Evolutionary conservation across 1,284 basidiomycete genomes (phyloP).

Genomic region (Kwoniella shivajii): DNA sequence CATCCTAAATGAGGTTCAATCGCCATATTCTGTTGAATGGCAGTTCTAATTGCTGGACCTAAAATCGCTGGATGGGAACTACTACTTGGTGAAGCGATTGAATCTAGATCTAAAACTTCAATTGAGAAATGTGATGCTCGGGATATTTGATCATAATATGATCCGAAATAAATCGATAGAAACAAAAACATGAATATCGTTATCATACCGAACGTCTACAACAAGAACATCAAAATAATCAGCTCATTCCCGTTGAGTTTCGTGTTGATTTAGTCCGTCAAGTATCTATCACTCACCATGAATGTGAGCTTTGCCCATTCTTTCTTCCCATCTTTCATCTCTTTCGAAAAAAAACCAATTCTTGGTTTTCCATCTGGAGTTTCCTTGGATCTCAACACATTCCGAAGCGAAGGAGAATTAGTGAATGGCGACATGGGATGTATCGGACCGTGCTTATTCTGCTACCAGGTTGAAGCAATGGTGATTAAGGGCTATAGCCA

Average conservation of each 20-base stretch:
- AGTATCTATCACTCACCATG: constrained; percentile 19
- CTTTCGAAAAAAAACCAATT: constrained; percentile 29
- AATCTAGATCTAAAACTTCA: constrained; percentile 44
- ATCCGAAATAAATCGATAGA: constrained; percentile 45
- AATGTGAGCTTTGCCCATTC: constrained; percentile 34
- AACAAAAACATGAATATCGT: constrained; percentile 34
- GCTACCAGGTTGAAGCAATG: no score
- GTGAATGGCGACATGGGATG: no score
- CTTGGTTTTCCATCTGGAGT: constrained; percentile 32
- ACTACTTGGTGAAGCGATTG: constrained; percentile 31
- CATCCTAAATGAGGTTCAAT: constrained; percentile 30
- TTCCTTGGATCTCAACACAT: constrained; percentile 17
- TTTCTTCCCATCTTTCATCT: constrained; percentile 34
- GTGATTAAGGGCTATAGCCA: no score
- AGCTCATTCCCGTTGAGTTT: no score
- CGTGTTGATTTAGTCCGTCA: no score
- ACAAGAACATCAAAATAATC: background rate
- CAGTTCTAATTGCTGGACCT: constrained; percentile 35
- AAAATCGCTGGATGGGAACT: constrained; percentile 40
- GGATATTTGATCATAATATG: constrained; percentile 34
- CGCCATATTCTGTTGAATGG: constrained; percentile 11
- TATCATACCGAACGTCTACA: constrained; percentile 32
- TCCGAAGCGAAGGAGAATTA: constrained; percentile 8
- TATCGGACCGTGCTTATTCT: no score
- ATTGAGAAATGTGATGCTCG: constrained; percentile 31